These are phyloP conservation scores for Rubia yunnanensis DNA, from an alignment of 257 asterid genomes.

Conservation along the genomic window DNA sequence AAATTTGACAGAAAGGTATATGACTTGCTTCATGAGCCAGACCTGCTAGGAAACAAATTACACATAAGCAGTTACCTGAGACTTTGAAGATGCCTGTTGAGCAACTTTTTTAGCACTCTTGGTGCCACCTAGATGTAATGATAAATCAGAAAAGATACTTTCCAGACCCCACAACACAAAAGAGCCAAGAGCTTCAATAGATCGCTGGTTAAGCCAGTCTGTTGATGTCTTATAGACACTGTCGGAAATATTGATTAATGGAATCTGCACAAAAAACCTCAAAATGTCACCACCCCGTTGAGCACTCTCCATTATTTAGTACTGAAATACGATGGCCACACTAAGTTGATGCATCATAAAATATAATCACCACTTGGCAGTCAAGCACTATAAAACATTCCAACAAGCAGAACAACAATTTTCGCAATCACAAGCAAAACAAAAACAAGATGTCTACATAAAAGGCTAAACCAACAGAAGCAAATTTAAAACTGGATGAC, in stretches of 20 bases:
- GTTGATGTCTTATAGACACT: conserved; percentile 29
- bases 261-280: conserved; percentile 22
- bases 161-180: conserved; percentile 28
- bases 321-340: background rate
- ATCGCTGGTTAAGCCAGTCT: conserved; percentile 34
- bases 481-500: background rate
- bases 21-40: background rate
- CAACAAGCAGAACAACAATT: background rate
- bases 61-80: conserved; percentile 18
- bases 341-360: background rate
- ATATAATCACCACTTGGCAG: background rate
- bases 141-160: conserved; percentile 20
- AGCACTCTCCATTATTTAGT: background rate
- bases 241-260: conserved; percentile 27
- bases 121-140: conserved; percentile 21
- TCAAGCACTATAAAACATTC: background rate
- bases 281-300: background rate
- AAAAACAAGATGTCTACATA: background rate
- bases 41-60: background rate
- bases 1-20: background rate
- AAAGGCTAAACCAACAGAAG: background rate
- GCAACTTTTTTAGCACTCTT: conserved; percentile 20
- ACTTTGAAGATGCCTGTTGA: conserved; percentile 25
- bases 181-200: conserved; percentile 27
- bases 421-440: background rate